Percentiles rank a stretch among this genome's conserved stretches.
These are phyloP conservation scores for Dalbergia cultrata DNA, from an alignment of 306 rosid species.

Conservation along the genomic window DNA sequence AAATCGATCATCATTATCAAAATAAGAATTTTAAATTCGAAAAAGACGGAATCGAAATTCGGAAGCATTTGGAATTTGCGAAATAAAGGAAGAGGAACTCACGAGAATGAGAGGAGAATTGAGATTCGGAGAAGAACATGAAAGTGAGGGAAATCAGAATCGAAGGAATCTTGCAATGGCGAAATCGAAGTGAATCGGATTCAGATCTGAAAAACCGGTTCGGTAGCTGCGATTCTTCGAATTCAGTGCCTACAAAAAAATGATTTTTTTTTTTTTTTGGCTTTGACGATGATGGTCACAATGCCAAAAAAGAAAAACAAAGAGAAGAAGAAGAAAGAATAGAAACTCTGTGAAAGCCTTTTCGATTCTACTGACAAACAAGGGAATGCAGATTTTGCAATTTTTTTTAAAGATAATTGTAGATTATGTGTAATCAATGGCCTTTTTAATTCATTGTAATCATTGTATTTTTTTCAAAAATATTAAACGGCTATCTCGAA, in stretches of 20 bases:
- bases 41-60: background rate
- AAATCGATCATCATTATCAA: conserved; percentile 11
- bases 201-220: conserved; percentile 71
- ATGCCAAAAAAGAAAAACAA: conserved; percentile 24
- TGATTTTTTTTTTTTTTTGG: background rate
- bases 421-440: conserved; percentile 20
- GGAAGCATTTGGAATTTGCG: background rate
- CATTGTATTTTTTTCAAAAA: no score
- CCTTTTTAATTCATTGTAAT: conserved; percentile 21
- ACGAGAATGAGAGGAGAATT: conserved; percentile 58
- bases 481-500: conserved; percentile 10
- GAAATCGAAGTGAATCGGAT: conserved; percentile 39
- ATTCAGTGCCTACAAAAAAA: conserved; percentile 16
- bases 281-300: conserved; percentile 41
- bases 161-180: conserved; percentile 45
- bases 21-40: background rate
- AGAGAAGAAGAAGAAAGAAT: background rate
- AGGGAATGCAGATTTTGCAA: conserved; percentile 10
- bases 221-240: conserved; percentile 27
- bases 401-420: conserved; percentile 20
- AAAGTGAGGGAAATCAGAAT: conserved; percentile 55
- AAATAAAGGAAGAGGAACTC: conserved; percentile 45
- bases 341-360: conserved; percentile 22
- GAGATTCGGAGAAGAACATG: conserved; percentile 69
- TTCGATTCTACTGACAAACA: conserved; percentile 18